phyloP scores from a whole-genome alignment of 208 protist species.

The Zelonia costaricensis region DNA sequence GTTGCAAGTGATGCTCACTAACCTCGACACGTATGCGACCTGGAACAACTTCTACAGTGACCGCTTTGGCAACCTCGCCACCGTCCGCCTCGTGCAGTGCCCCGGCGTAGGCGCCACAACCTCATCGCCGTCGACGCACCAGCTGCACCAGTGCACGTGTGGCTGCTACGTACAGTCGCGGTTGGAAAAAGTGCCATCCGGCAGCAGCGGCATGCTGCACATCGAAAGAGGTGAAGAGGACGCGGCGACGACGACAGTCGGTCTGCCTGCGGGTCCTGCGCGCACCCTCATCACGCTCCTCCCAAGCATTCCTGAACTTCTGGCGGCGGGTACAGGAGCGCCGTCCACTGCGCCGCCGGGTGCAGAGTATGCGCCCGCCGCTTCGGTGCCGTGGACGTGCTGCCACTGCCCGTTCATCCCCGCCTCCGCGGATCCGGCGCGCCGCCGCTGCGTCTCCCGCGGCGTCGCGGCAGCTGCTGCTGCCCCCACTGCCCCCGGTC shows the following conservation, averaged over 20 bases:
- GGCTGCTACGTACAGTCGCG: slow-evolving; percentile 1
- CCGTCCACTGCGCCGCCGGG: no score
- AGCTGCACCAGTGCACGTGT: slow-evolving; percentile 9
- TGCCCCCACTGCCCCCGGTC: not conserved
- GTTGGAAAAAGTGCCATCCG: no score
- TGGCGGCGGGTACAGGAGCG: not conserved
- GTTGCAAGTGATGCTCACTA: not conserved
- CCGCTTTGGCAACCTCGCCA: slow-evolving; percentile 14
- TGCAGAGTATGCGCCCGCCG: not conserved
- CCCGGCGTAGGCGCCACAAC: no score
- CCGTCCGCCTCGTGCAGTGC: not conserved
- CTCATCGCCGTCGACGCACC: no score
- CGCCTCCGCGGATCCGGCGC: not conserved
- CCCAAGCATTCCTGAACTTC: slow-evolving; percentile 7
- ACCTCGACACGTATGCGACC: slow-evolving; percentile 27
- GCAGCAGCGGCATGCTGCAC: no score
- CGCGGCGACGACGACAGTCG: not conserved
- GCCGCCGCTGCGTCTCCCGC: not conserved
- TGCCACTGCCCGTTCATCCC: slow-evolving; percentile 13
- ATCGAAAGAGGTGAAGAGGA: no score
- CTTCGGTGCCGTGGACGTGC: slow-evolving; percentile 2
- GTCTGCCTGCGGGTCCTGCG: not conserved
- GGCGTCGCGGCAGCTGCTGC: not conserved
- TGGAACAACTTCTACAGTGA: slow-evolving; percentile 36
- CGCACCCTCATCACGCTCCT: slow-evolving; percentile 20